A percentile compares a stretch with the other conserved stretches of the same genome.
Conservation (phyloP, 768 basidiomycete genomes). For the Phaeotremella skinneri region DNA sequence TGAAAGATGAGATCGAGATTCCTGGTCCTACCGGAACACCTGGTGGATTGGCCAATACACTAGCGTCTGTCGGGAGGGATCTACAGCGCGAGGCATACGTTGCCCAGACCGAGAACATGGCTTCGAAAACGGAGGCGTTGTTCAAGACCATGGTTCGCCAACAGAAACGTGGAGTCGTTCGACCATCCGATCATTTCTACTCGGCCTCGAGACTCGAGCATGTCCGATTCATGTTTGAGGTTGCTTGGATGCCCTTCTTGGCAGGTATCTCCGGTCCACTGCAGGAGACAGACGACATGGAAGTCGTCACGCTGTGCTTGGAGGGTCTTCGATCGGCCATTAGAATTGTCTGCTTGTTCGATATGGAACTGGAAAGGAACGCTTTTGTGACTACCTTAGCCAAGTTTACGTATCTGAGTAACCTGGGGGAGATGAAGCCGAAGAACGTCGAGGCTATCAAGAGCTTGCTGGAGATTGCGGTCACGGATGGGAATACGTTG, state of each 20-base stretch:
- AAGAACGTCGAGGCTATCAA: conserved; percentile 99
- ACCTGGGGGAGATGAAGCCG: conserved; percentile 96
- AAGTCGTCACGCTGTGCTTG: conserved; percentile 83
- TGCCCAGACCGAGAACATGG: conserved; percentile 92
- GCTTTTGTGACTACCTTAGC: conserved; percentile 94
- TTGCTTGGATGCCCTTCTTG: conserved; percentile 97
- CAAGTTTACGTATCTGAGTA: conserved; percentile 97
- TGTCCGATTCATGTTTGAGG: conserved; percentile 98
- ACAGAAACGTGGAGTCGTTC: conserved; percentile 70
- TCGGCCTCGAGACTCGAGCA: conserved; percentile 95
- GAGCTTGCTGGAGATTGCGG: conserved; percentile 85
- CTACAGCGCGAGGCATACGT: conserved; percentile 94
- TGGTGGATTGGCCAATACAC: conserved; percentile 65
- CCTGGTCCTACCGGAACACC: conserved; percentile 55
- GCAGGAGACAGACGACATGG: conserved; percentile 91
- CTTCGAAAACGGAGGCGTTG: conserved; percentile 93
- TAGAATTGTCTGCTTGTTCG: conserved; percentile 92
- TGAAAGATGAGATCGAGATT: conserved; percentile 92
- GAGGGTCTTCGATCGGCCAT: conserved; percentile 98
- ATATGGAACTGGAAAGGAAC: conserved; percentile 94
- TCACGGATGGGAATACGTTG: conserved; percentile 92
- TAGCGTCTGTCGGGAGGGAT: conserved; percentile 89
- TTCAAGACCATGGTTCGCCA: conserved; percentile 89
- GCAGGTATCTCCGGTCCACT: conserved; percentile 91
- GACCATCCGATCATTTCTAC: conserved; percentile 81